Evolutionary conservation across 1,284 basidiomycete species (phyloP).

Genomic region (Vanrija pseudolonga): DNA sequence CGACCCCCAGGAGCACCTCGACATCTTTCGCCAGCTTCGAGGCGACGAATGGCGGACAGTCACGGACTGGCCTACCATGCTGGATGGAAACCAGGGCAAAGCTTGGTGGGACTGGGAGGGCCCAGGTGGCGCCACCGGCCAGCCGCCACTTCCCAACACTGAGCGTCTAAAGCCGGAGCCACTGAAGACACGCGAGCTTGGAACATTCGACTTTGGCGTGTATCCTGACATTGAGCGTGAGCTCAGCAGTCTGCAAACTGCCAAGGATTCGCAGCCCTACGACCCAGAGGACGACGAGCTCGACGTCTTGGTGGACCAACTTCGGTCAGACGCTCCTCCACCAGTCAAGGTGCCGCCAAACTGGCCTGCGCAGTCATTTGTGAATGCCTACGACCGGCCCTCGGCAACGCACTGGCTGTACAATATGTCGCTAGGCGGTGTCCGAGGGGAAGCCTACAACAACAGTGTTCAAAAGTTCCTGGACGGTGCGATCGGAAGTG

Average conservation of each 20-base stretch:
- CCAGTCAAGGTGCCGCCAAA: not conserved
- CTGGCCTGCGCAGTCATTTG: slow-evolving; percentile 17
- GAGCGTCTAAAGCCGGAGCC: slow-evolving; percentile 14
- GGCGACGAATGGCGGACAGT: slow-evolving; percentile 11
- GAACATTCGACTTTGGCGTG: slow-evolving; percentile 28
- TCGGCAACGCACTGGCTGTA: slow-evolving; percentile 26
- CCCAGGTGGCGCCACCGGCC: slow-evolving; percentile 29
- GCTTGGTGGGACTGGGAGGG: slow-evolving; percentile 43
- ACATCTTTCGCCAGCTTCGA: slow-evolving; percentile 5
- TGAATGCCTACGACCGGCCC: slow-evolving; percentile 31
- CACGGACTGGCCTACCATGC: slow-evolving; percentile 38
- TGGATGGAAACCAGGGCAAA: slow-evolving; percentile 13
- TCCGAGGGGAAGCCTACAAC: slow-evolving; percentile 42
- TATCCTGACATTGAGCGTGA: slow-evolving; percentile 34
- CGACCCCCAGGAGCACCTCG: slow-evolving; percentile 33
- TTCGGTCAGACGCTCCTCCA: slow-evolving; percentile 17
- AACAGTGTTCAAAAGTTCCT: slow-evolving; percentile 39
- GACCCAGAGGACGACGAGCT: slow-evolving; percentile 9
- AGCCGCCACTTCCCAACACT: slow-evolving; percentile 24
- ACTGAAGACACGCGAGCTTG: slow-evolving; percentile 24
- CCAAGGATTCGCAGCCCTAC: not conserved
- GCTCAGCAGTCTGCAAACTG: slow-evolving; percentile 4
- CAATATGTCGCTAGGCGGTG: slow-evolving; percentile 30
- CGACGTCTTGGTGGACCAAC: slow-evolving; percentile 28
- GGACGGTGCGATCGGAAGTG: slow-evolving; percentile 29